Conservation (phyloP, 768 basidiomycete genomes). For the Scleroderma bovista region DNA sequence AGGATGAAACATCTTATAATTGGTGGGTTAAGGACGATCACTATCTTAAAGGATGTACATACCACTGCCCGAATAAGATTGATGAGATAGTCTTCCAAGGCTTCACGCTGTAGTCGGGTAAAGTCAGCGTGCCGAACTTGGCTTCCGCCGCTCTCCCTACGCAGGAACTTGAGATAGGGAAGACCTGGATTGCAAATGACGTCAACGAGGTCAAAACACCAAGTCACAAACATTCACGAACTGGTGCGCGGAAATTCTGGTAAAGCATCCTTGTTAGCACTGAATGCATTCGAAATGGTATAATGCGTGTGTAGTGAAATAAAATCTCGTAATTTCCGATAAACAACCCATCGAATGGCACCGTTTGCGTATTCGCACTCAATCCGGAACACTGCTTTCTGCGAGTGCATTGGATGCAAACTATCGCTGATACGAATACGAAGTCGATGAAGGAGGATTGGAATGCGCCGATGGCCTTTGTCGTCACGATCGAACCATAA, state of each 20-base stretch:
- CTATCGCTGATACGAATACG: conserved; percentile 85
- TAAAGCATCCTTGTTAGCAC: conserved; percentile 64
- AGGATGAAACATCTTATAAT: conserved; percentile 88
- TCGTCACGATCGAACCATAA: conserved; percentile 89
- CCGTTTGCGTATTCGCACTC: conserved; percentile 97
- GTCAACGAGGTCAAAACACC: not conserved
- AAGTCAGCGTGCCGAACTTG: conserved; percentile 66
- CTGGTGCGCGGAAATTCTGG: conserved; percentile 91
- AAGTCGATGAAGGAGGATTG: conserved; percentile 71
- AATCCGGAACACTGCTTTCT: conserved; percentile 81
- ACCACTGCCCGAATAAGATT: conserved; percentile 87
- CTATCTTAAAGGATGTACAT: conserved; percentile 21
- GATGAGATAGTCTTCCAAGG: conserved; percentile 83
- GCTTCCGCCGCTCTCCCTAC: conserved; percentile 49
- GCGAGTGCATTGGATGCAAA: conserved; percentile 69
- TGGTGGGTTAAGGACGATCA: conserved; percentile 6
- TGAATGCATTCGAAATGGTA: conserved; percentile 75
- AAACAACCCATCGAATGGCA: conserved; percentile 89
- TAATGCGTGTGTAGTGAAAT: conserved; percentile 87
- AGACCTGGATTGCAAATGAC: conserved; percentile 43
- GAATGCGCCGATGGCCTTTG: conserved; percentile 74
- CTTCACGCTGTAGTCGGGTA: conserved; percentile 74
- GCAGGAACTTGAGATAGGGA: conserved; percentile 87
- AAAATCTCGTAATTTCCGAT: conserved; percentile 90
- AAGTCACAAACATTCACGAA: conserved; percentile 23